Base-by-base conservation (phyloP, 345 rosid species). In the Stellera chamaejasme region DNA sequence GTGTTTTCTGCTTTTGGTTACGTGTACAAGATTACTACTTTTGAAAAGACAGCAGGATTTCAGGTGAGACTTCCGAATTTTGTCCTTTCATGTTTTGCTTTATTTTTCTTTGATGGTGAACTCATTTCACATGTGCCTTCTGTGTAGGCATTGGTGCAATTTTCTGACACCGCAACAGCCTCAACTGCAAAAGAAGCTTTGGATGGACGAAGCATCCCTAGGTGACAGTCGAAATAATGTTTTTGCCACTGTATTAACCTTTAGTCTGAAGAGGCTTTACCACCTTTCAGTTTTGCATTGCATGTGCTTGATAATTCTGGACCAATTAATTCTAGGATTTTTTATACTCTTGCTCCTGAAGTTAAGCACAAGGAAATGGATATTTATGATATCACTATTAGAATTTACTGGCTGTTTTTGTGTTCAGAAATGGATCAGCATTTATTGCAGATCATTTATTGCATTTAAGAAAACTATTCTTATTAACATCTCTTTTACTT, bases 1-100 rank as follows among this genome's bases (percentile, higher is more conserved):
- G 99, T 94, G 6, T 94, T 94, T 85, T 94, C 99, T 60, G 92
- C 99, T 45, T 94, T 94, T 76, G 99, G 99, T 56, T 87, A 82
- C 68, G 99, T 94, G 50, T 97, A 90, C 74, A 94, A 94, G 76
- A 94, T 94, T 70, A 85, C 99, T 48, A 87, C 96, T 52, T 94
- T 94, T 51, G 99, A 94, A 80, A 94, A 94, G 83, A 90, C 96
- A 36, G 97, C 95, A 54, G 96, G 99, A 52, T 94, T 87, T 61
- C 99, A 94, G 87, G 99, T 85, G 52, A 54, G 10, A n/a, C 9
- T 19, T 43, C 52, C 50, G 43, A 19, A 52, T 10, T 46, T 58
- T 5, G 52, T 60, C 11, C 14, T 10, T 43, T 28, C 45, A 3
- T 11, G 54, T 54, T 15, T 48, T 14, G 63, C 47, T 54, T n/a